Evolutionary conservation across 805 yeast genomes (phyloP).

Genomic region (Kuraishia capsulata): DNA sequence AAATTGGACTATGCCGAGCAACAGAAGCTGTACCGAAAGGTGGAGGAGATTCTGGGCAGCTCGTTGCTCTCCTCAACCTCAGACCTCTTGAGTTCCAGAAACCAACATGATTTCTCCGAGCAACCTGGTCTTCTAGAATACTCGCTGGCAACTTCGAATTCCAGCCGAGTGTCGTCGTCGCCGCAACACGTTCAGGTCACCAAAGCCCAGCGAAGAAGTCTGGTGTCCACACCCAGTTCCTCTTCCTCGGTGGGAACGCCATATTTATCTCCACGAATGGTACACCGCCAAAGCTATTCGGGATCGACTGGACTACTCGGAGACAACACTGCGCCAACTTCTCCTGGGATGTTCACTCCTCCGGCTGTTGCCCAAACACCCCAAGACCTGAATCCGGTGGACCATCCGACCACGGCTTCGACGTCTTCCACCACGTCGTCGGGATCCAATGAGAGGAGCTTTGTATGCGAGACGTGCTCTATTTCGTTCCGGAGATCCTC

Average conservation of each 20-base stretch:
- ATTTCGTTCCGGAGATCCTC: constrained; percentile 59
- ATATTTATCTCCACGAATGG: constrained; percentile 25
- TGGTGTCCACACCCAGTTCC: not conserved
- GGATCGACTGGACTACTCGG: too few species aligned
- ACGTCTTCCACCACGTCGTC: constrained; percentile 5
- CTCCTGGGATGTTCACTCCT: constrained; percentile 1
- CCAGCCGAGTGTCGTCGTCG: too few species aligned
- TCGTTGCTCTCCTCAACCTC: too few species aligned
- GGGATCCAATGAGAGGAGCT: constrained; percentile 26
- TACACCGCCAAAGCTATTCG: constrained; percentile 8
- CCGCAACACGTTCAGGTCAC: not conserved
- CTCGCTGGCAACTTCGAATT: too few species aligned
- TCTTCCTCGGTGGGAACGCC: constrained; percentile 6
- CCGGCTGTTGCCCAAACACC: constrained; percentile 4
- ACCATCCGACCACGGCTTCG: constrained; percentile 2
- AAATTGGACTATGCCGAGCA: not conserved
- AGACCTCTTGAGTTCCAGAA: constrained; percentile 1
- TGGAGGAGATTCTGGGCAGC: constrained; percentile 1
- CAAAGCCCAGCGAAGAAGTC: not conserved
- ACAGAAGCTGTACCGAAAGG: constrained; percentile 1
- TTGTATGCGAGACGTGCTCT: constrained; percentile 50
- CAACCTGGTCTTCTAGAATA: not conserved
- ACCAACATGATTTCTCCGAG: not conserved
- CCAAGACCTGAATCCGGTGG: constrained; percentile 1
- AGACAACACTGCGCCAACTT: too few species aligned